Evolutionary conservation across 805 yeast species (phyloP).

Genomic region (baker's yeast (Saccharomyces cerevisiae)): DNA sequence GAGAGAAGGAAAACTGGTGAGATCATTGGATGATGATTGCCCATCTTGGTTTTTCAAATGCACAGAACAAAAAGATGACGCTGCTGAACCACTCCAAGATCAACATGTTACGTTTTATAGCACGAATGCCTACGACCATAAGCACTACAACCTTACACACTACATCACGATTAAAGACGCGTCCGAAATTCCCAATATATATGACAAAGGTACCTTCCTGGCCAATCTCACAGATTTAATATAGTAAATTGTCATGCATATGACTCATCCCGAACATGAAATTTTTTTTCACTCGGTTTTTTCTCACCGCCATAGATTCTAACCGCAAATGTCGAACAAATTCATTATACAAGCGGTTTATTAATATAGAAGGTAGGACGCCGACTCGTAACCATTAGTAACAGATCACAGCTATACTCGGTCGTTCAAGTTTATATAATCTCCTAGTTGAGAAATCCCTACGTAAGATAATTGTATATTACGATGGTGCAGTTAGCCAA

Average conservation of each 20-base stretch:
- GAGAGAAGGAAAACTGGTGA: conserved; percentile 32
- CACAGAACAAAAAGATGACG: conserved; percentile 1
- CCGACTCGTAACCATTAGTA: background rate
- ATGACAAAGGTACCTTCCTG: conserved; percentile 25
- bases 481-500: conserved; percentile 32
- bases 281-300: background rate
- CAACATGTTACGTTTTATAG: conserved; percentile 15
- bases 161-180: conserved; percentile 10
- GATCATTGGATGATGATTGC: conserved; percentile 8
- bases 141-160: conserved; percentile 8
- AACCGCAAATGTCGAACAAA: background rate
- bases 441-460: background rate
- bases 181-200: conserved; percentile 22
- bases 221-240: conserved; percentile 18
- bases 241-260: background rate
- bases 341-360: background rate
- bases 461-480: background rate
- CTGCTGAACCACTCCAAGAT: background rate
- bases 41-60: conserved; percentile 3
- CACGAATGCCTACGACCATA: conserved; percentile 26
- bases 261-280: background rate
- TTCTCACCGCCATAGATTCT: background rate
- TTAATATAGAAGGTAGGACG: background rate
- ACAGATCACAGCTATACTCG: background rate
- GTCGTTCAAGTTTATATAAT: background rate